Evolutionary conservation across 1,284 basidiomycete genomes (phyloP), one percentile per base, ranked within the genome.

Genomic region (Violaceomyces palustris): DNA sequence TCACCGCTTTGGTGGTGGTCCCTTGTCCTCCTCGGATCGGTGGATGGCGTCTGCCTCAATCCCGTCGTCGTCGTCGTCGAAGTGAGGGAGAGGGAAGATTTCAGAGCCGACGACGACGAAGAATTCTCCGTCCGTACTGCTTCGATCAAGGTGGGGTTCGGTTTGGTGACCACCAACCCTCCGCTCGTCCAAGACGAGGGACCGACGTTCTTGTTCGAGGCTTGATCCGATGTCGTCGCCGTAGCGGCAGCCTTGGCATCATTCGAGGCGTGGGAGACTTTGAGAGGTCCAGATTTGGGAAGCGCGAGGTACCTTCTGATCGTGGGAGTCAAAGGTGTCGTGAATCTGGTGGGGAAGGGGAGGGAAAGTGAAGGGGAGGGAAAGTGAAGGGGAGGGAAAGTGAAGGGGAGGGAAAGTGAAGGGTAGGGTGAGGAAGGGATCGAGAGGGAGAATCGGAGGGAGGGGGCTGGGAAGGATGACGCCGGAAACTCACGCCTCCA

Each of bases 321-420:
- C 0, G 75, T 77, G 0, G 77, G 77, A 4, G 77, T 77, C 21
- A 78, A 56, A 1, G 76, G 76, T 9, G 67, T 71, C 6, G 75
- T 73, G 35, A 78, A 78, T 2, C 75, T 77, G n/a, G 49, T 1
- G 11, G 26, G 18, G 22, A 14, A 18, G 6, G 9, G 22, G 25
- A 14, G n/a, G 18, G n/a, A 15, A 11, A 14, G 35, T 23, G 23
- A 18, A 6, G 17, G 18, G n/a, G 22, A 8, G n/a, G 22, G 8
- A 21, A 4, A 17, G 3, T 12, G 23, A 19, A 30, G 8, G 14
- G 23, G 32, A 6, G 11, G 14, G 11, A 18, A 19, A 19, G n/a
- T 35, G 9, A 34, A 25, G 32, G 6, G 11, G 18, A 1, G 12
- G 18, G 15, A n/a, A n/a, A n/a, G 24, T 23, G 23, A 18, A 6